These are phyloP conservation scores for Eucalyptus decipiens DNA, from an alignment of 345 rosid genomes.

Conservation along the genomic window DNA sequence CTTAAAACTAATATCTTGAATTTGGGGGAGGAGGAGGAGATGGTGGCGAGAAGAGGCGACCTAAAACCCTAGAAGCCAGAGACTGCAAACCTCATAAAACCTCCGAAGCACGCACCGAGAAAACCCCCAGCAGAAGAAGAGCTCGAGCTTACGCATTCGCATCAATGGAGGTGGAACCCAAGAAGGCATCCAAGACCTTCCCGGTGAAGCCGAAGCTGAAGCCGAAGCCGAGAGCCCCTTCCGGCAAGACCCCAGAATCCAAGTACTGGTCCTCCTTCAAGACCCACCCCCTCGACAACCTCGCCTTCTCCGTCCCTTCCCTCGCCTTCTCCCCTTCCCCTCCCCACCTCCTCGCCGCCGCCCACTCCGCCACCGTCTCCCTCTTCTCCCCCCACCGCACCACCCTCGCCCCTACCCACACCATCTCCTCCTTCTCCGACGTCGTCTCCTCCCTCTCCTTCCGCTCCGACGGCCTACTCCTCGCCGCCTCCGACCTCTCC, in stretches of 20 bases:
- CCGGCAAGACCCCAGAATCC: conserved; percentile 58
- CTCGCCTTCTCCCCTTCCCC: conserved; percentile 53
- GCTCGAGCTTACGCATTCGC: not conserved
- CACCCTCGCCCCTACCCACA: conserved; percentile 26
- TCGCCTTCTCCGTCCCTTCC: conserved; percentile 48
- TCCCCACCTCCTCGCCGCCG: conserved; percentile 56
- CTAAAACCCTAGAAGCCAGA: not conserved
- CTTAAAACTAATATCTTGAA: not conserved
- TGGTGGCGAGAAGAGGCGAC: not conserved
- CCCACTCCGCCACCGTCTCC: conserved; percentile 61
- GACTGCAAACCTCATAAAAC: not conserved
- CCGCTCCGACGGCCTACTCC: conserved; percentile 77
- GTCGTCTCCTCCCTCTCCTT: conserved; percentile 71
- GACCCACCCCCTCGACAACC: conserved; percentile 32
- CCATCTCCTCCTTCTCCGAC: conserved; percentile 57
- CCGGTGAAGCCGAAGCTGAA: conserved; percentile 62
- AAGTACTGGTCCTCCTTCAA: conserved; percentile 91
- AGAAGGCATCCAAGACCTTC: conserved; percentile 24
- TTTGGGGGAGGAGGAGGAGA: not conserved
- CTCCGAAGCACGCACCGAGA: not conserved
- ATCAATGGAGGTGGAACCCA: not conserved
- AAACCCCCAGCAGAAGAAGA: not conserved
- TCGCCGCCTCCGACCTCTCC: conserved; percentile 81
- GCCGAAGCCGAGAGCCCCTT: conserved; percentile 35
- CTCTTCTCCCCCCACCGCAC: conserved; percentile 30